Base-by-base conservation (phyloP, 2,329 filamentous ascomycete species). In the Ophiostoma triangulosporum region DNA sequence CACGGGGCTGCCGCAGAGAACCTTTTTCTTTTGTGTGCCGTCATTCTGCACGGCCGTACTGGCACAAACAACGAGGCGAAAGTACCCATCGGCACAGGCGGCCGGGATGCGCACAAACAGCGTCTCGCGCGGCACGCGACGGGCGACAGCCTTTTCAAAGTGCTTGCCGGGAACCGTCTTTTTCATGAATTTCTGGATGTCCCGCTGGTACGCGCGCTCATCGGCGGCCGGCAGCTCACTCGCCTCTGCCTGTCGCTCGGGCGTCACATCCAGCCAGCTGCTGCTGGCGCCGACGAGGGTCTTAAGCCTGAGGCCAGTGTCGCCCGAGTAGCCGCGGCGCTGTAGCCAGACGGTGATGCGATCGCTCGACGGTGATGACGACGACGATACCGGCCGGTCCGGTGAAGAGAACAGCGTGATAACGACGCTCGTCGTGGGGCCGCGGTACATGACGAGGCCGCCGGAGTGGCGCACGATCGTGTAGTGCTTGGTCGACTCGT, bases 261-360 rank as follows among this genome's bases (percentile, higher is more conserved):
- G 84, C 0, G 84, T 87, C 2, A 86, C 82, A 55, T 87, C 75
- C 12, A 86, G 69, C 83, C 84, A 87, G 60, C 68, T 72, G 7
- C 73, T 70, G 12, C 73, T 77, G 0, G 75, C 72, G 7, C 81
- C 76, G 33, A 86, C 66, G 1, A 86, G 64, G 0, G 81, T 76
- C 62, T 83, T 84, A 27, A 81, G 68, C 6, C 73, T 73, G 77
- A 87, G 84, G 17, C 84, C 84, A 49, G 81, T 73, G 61, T 82
- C 81, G 4, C 84, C 84, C 0, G 79, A 80, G 67, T 73, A 85
- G 2, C 83, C 84, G 58, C 81, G 83, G 55, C 74, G 74, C 66
- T 87, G 83, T 26, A 87, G 67, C 79, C 81, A 87, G 14, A 86
- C 63, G 0, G 77, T 78, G 26, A 26, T 27, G 6, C 83, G 73